These are phyloP conservation scores for Zasmidium citrigriseum DNA, from an alignment of 2,329 filamentous ascomycete species.

Conservation along the genomic window DNA sequence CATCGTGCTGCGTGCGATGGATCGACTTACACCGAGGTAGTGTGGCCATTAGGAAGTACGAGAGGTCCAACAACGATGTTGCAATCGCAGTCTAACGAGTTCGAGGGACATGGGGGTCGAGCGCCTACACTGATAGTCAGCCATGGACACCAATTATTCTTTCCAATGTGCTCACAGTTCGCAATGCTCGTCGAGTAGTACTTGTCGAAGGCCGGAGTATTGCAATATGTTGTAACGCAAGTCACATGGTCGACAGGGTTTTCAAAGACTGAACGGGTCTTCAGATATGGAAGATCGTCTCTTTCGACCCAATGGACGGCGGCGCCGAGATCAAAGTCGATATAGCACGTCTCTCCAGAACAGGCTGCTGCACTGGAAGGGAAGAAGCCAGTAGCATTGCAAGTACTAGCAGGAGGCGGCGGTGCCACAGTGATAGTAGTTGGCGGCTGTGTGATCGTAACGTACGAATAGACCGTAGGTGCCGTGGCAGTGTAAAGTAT, in stretches of 20 bases:
- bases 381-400: slow-evolving; percentile 3
- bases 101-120: slow-evolving; percentile 23
- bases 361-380: slow-evolving; percentile 14
- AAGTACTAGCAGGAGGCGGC: slow-evolving; percentile 4
- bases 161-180: slow-evolving; percentile 4
- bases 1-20: neutral
- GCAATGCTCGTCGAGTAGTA: slow-evolving; percentile 17
- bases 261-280: slow-evolving; percentile 20
- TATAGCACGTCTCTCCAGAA: slow-evolving; percentile 14
- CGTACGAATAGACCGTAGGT: neutral
- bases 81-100: slow-evolving; percentile 26
- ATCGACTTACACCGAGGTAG: slow-evolving; percentile 21
- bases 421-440: neutral
- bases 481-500: neutral
- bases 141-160: neutral
- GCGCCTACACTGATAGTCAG: neutral
- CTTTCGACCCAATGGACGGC: slow-evolving; percentile 21
- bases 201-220: slow-evolving; percentile 19
- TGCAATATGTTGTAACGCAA: slow-evolving; percentile 26
- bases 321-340: slow-evolving; percentile 22
- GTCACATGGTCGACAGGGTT: slow-evolving; percentile 17
- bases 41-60: slow-evolving; percentile 11
- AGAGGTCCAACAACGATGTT: slow-evolving; percentile 25
- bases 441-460: slow-evolving; percentile 2
- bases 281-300: slow-evolving; percentile 10